A percentile compares a stretch with the other conserved stretches of the same genome.
Conservation (phyloP, 306 rosid genomes). For the Herpetospermum pedunculosum region DNA sequence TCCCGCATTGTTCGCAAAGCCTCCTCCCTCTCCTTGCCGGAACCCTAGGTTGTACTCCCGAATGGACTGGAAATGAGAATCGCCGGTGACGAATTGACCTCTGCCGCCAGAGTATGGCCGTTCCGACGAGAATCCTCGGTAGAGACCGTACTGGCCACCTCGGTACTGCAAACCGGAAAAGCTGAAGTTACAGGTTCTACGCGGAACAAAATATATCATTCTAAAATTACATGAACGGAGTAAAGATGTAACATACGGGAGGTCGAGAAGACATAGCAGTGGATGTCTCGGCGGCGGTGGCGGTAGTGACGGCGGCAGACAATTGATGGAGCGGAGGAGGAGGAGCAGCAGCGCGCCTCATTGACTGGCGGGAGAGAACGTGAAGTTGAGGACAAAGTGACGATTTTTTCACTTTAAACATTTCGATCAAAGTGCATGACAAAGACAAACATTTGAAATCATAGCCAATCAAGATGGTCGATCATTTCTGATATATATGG, state of each 20-base stretch:
- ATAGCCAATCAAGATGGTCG: neutral
- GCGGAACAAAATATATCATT: neutral
- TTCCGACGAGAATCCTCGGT: constrained; percentile 37
- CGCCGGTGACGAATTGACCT: constrained; percentile 37
- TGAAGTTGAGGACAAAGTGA: neutral
- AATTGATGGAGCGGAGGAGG: constrained; percentile 26
- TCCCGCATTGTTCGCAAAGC: constrained; percentile 22
- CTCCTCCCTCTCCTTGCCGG: constrained; percentile 38
- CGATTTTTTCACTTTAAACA: neutral
- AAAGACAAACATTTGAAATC: neutral
- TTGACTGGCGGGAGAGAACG: constrained; percentile 14
- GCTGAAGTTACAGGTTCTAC: neutral
- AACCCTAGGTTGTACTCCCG: constrained; percentile 41
- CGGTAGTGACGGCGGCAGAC: constrained; percentile 20
- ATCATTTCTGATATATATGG: neutral
- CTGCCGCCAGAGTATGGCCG: constrained; percentile 30
- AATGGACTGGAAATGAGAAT: constrained; percentile 41
- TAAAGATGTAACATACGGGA: constrained; percentile 20
- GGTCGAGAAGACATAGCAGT: constrained; percentile 37
- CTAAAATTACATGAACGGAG: neutral
- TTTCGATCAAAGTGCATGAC: neutral
- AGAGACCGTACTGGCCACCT: constrained; percentile 26
- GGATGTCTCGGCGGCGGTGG: constrained; percentile 21
- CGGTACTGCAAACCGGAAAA: constrained; percentile 35
- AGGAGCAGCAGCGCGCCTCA: constrained; percentile 45